Evolutionary conservation across 768 basidiomycete genomes (phyloP).

Genomic region (Gyrodon lividus): DNA sequence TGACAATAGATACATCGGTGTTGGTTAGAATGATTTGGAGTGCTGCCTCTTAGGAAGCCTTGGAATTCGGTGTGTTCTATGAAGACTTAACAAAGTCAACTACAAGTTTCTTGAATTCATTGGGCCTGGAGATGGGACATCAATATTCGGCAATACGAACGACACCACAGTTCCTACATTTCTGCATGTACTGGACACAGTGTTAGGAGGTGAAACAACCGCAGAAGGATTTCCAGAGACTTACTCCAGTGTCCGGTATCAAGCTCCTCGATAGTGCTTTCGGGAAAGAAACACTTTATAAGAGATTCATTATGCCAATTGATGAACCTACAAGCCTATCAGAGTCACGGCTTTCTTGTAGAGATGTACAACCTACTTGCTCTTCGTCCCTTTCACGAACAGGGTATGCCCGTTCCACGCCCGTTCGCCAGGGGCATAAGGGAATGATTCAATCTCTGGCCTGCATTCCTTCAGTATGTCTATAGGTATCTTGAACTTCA

Average conservation of each 20-base stretch:
- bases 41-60: neutral
- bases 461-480: constrained; percentile 61
- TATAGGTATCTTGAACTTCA: constrained; percentile 76
- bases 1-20: neutral
- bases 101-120: constrained; percentile 50
- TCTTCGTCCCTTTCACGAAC: constrained; percentile 77
- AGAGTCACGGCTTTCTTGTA: neutral
- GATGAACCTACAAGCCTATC: constrained; percentile 55
- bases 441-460: constrained; percentile 75
- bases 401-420: constrained; percentile 60
- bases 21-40: neutral
- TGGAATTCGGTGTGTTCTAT: constrained; percentile 13
- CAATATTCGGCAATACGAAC: neutral
- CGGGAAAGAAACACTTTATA: constrained; percentile 72
- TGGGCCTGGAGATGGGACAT: constrained; percentile 38
- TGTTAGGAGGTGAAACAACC: constrained; percentile 8
- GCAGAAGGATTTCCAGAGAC: constrained; percentile 18
- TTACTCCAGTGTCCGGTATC: constrained; percentile 88
- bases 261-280: constrained; percentile 56
- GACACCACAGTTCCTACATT: constrained; percentile 37
- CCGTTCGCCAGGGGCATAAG: constrained; percentile 57
- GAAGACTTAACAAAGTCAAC: constrained; percentile 23
- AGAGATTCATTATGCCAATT: constrained; percentile 66
- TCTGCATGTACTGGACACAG: constrained; percentile 71
- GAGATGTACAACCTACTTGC: constrained; percentile 48